Percentiles rank a stretch among this genome's conserved stretches.
Conservation (phyloP, 2,329 filamentous ascomycete genomes). For the Penicillium crustosum region DNA sequence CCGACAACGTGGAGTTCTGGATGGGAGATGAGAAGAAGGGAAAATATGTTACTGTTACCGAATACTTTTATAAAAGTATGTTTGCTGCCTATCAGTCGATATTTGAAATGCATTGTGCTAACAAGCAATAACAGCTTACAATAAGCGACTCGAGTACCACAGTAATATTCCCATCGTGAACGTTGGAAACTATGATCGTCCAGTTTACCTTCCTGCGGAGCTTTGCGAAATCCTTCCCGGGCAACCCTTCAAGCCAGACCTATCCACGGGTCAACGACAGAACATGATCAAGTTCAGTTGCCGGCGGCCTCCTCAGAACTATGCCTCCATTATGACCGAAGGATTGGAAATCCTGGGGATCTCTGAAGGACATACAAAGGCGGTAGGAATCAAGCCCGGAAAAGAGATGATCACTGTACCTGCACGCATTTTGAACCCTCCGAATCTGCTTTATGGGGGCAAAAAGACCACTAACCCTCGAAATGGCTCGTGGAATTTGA, state of each 20-base stretch:
- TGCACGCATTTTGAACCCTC: constrained; percentile 16
- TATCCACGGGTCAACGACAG: constrained; percentile 58
- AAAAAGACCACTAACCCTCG: not conserved
- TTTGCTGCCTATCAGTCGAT: not conserved
- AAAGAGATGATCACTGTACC: constrained; percentile 17
- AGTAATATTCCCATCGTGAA: constrained; percentile 61
- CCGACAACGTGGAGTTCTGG: constrained; percentile 17
- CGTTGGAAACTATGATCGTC: constrained; percentile 56
- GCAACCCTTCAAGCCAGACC: constrained; percentile 59
- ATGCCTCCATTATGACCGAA: constrained; percentile 53
- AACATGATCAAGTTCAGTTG: constrained; percentile 71
- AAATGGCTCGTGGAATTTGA: constrained; percentile 22
- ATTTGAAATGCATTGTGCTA: not conserved
- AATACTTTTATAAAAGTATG: constrained; percentile 26
- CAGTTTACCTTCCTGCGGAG: constrained; percentile 65
- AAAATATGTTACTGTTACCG: constrained; percentile 20
- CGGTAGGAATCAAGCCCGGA: constrained; percentile 5
- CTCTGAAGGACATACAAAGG: not conserved
- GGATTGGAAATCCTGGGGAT: constrained; percentile 21
- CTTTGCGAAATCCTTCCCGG: constrained; percentile 61
- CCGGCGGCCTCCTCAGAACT: constrained; percentile 64
- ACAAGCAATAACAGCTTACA: constrained; percentile 31
- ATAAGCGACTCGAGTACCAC: constrained; percentile 31
- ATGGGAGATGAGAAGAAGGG: not conserved
- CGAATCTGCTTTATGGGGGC: constrained; percentile 15